Conservation (phyloP, 1,284 basidiomycete species). For the Cryptococcus jaspeensis region DNA sequence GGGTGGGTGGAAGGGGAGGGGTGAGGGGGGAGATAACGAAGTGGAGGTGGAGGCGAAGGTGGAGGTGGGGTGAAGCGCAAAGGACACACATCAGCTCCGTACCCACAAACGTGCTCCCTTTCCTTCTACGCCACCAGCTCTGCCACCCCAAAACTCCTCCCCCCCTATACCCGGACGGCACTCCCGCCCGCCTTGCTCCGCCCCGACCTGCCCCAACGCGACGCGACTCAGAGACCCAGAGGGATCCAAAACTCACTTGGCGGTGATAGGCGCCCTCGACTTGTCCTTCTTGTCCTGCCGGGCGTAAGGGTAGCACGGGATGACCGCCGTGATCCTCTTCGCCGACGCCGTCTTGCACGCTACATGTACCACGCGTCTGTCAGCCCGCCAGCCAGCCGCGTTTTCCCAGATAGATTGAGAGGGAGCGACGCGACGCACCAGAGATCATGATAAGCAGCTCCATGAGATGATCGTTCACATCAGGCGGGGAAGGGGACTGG, state of each 20-base stretch:
- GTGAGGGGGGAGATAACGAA: background rate
- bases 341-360: conserved; percentile 98
- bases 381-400: background rate
- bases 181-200: too few species aligned
- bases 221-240: background rate
- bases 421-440: conserved; percentile 29
- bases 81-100: conserved; percentile 1
- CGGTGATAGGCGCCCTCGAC: conserved; percentile 92
- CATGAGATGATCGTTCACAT: conserved; percentile 56
- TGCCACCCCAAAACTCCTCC: too few species aligned
- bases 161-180: too few species aligned
- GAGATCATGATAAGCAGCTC: conserved; percentile 57
- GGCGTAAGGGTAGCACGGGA: conserved; percentile 96
- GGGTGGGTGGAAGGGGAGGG: background rate
- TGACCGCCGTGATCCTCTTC: conserved; percentile 94
- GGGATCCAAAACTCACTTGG: conserved; percentile 60
- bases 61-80: background rate
- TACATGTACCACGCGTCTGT: conserved; percentile 46
- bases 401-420: background rate
- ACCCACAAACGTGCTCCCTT: background rate
- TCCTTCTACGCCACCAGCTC: background rate
- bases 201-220: too few species aligned
- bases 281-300: conserved; percentile 99
- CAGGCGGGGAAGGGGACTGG: conserved; percentile 59
- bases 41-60: background rate